Base-by-base conservation (phyloP, 1,284 basidiomycete genomes). In the Leccinum insolens region DNA sequence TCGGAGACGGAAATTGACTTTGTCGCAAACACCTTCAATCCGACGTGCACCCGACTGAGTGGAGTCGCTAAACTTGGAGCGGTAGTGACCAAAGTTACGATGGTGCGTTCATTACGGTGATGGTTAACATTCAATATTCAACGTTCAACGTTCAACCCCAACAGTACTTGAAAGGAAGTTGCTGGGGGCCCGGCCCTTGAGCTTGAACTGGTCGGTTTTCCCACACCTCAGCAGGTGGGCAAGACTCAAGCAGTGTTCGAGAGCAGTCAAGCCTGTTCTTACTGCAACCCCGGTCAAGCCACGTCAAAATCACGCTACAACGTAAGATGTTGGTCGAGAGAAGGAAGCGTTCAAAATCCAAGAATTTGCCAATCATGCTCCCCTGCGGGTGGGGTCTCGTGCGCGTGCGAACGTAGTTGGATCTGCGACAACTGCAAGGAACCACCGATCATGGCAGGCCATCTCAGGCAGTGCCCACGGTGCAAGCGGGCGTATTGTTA, bases 371-470 rank as follows among this genome's bases (percentile, higher is more conserved):
- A 22, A 14, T 22, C 52, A 4, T 55, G 52, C 12, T 55, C 52
- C 52, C 52, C 52, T 14, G 49, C 11, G 20, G 49, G 49, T 52
- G 49, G 49, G 49, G 12, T 76, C 59, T 66, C 71, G 75, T 74
- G 73, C 39, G 57, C 62, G 3, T 74, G 75, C 71, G 60, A 73
- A 49, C 61, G 62, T 28, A 44, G 62, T 64, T 74, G 75, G 73
- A 59, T 71, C 6, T 74, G 73, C 61, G 74, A 74, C 55, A 65
- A 76, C 62, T 77, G 74, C 69, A 64, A 63, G 60, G 17, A 64
- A 2, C 61, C 66, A 15, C 15, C 63, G 4, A 37, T 37, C 34
- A 59, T 57, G n/a, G n/a, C 41, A 44, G 15, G 12, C n/a, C 20
- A 11, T 49, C 6, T 52, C n/a, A 52, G 12, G 20, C 28, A 28